Base-by-base conservation (phyloP, 2,329 filamentous ascomycete species). In the Fusarium verrucosum region DNA sequence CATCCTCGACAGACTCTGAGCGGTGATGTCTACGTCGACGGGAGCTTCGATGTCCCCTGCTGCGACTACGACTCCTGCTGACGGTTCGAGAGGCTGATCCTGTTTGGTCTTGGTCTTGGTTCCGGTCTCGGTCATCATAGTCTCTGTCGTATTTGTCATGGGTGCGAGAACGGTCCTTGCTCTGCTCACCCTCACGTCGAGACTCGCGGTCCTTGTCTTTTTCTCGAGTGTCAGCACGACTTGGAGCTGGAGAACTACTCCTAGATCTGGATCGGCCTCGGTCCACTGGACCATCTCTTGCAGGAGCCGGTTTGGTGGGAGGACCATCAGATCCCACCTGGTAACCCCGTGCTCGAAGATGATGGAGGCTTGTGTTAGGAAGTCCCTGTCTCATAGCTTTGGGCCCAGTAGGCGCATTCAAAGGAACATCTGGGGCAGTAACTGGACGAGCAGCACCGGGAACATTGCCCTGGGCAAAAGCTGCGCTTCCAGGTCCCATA, bases 351-450 rank as follows among this genome's bases (percentile, higher is more conserved):
- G 85, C 85, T 64, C 87, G 81, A 75, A 89, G 75, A 70, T 90
- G 86, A 65, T 88, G 85, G 50, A 91, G 85, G 68, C 91, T 92
- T 55, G 89, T 94, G 76, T 96, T 96, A 47, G 92, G 91, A 11
- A 93, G 82, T 26, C 93, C 92, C 77, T 95, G 90, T 64, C 94
- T 87, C 92, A 98, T 96, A 17, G 95, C 95, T 78, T 95, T 94
- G 43, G 95, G 95, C 10, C 94, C 95, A 51, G 91, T 96, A 25
- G 95, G 95, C 25, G 95, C 95, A 79, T 84, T 92, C 78, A 88
- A 76, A 40, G 87, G 87, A 47, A 79, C 77, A 70, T 80, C 72
- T 50, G 76, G 58, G 57, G 69, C 73, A 38, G 76, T 56, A 57
- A 73, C 72, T 46, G 73, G 74, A 63, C 75, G 76, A 58, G 77